Evolutionary conservation across 306 rosid species (phyloP), one percentile per base, ranked within the genome.

Genomic region (Gleditsia sinensis): DNA sequence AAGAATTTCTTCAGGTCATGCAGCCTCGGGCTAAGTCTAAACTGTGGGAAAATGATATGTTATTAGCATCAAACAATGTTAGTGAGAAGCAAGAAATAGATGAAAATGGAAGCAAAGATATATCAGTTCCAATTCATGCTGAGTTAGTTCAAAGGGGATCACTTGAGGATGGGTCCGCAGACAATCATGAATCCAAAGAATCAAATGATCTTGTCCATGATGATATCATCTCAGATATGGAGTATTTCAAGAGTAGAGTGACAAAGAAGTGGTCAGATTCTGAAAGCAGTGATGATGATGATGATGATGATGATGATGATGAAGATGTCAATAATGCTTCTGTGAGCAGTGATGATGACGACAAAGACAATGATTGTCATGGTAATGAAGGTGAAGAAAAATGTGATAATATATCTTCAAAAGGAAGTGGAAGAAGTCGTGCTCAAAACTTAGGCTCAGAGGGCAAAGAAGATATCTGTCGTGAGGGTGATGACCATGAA

Each of bases 1-100:
- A 85, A 63, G 99, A 94, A 53, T 94, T 90, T 81, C 85, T 94
- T 78, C 81, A 92, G 84, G 96, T 92, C 61, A 89, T 87, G 92
- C 92, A 90, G 80, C 88, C 99, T 57, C 86, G 97, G 54, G 75
- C 69, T 7, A 87, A 87, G 76, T 85, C 97, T 39, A 94, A 94
- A 72, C 3, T 86, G 79, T 94, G 99, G 99, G 96, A 85, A 45
- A 90, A 94, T 82, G 96, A 92, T 80, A 64, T 84, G 0, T 28
- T 85, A 37, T 9, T 80, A 54, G 78, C 77, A 56, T 51, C 78
- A 7, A 72, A 43, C 34, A 79, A 62, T 76, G 80, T 57, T 54
- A 71, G 40, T 28, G 71, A 71, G 59, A 79, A 81, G 76, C 79
- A 83, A 75, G 51, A 25, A 24, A 30, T 59, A 36, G 58, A 59